Evolutionary conservation across 2,329 filamentous ascomycete genomes (phyloP), one percentile per base, ranked within the genome.

Genomic region (Calycina marina): DNA sequence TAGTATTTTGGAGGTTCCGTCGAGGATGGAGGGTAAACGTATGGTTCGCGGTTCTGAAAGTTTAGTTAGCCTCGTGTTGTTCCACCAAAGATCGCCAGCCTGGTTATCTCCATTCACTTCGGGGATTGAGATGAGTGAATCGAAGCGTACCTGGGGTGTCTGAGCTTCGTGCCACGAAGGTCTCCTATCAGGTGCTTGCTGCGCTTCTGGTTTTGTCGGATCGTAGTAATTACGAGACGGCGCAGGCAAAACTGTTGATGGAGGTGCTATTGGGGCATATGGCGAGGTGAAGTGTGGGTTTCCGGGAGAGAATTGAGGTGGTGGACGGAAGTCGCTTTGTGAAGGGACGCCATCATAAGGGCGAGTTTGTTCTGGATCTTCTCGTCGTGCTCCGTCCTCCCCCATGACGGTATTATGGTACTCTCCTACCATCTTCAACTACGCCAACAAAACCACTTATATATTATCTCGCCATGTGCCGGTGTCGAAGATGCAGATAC

Each of bases 21-120:
- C 14, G 55, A 45, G 30, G 51, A 41, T 41, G 54, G 47, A 25
- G 60, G 42, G 50, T 68, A 66, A 35, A 15, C 12, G 55, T 69
- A 69, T 18, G 60, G 50, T 43, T 71, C 67, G 50, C 60, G 65
- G 48, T 56, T 52, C 65, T 69, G 37, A 17, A 30, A 30, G 32
- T 18, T 30, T 12, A 28, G 12, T 25, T 44, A 29, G 27, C 39
- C n/a, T n/a, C n/a, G n/a, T n/a, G n/a, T n/a, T n/a, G n/a, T n/a
- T n/a, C n/a, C n/a, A n/a, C n/a, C n/a, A n/a, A n/a, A n/a, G n/a
- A n/a, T n/a, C n/a, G n/a, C n/a, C n/a, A n/a, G n/a, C n/a, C n/a
- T n/a, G n/a, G n/a, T n/a, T n/a, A n/a, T n/a, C n/a, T n/a, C n/a
- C n/a, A n/a, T n/a, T n/a, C n/a, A n/a, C n/a, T n/a, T n/a, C n/a